phyloP scores from a whole-genome alignment of 2,329 filamentous ascomycete species.

The Colletotrichum sp. region DNA sequence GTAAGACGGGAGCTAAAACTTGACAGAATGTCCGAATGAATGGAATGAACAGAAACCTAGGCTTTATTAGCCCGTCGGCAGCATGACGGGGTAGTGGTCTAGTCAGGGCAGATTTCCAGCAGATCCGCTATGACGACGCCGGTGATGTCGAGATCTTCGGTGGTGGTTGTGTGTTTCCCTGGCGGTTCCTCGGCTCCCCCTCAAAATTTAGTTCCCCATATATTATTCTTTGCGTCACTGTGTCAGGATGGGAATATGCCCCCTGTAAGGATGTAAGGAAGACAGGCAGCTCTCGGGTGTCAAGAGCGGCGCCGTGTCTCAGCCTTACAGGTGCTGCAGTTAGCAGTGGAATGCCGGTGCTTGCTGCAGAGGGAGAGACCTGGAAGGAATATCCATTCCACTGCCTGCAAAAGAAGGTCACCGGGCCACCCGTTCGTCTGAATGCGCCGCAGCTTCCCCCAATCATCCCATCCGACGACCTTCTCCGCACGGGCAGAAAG shows the following conservation, averaged over 20 bases:
- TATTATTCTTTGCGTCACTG: not conserved
- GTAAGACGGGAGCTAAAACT: not conserved
- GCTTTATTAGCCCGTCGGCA: not conserved
- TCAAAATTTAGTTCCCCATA: not conserved
- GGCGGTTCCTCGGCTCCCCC: not conserved
- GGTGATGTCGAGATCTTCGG: slow-evolving; percentile 16
- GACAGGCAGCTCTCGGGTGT: not conserved
- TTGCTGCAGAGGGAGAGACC: not conserved
- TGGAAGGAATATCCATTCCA: not conserved
- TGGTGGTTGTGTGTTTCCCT: not conserved
- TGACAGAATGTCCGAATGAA: not conserved
- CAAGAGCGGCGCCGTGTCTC: not conserved
- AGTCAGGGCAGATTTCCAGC: not conserved
- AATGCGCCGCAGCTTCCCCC: not conserved
- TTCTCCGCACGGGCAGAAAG: not conserved
- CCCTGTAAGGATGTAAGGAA: not conserved
- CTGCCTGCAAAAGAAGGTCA: not conserved
- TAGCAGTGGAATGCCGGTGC: not conserved
- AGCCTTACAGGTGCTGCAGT: not conserved
- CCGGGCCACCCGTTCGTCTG: slow-evolving; percentile 11
- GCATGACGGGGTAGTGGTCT: not conserved
- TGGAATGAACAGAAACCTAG: not conserved
- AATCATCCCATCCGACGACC: not conserved
- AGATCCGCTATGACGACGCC: slow-evolving; percentile 17
- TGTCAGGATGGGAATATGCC: not conserved